Evolutionary conservation across 108 stramenopile genomes (phyloP), one percentile per base, ranked within the genome.

Genomic region (Cylindrotheca fusiformis): DNA sequence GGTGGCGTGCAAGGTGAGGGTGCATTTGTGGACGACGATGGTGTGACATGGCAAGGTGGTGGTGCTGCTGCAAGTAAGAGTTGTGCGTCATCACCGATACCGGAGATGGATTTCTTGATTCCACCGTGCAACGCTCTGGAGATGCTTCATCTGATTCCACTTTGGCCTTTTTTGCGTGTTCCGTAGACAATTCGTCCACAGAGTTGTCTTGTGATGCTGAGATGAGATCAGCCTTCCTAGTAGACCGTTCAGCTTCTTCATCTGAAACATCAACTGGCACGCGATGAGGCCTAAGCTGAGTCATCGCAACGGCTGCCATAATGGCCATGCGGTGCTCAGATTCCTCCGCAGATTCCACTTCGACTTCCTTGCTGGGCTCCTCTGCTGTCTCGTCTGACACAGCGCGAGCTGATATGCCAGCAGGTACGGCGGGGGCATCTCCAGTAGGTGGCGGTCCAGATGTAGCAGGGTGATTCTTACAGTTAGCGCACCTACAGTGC

Each of bases 221-320:
- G n/a, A n/a, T n/a, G n/a, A n/a, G n/a, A n/a, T n/a, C n/a, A 32
- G 29, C 29, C 10, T 50, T 44, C 6, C 4, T 8, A 23, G 41
- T 36, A 14, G 5, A 4, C 5, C 29, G 6, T 30, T 52, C 44
- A 3, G 6, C 31, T 22, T 28, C 32, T 10, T 6, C 53, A 24
- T 3, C 36, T 12, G 17, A 23, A 22, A 27, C 45, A 33, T 55
- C 44, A 5, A 2, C 54, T 14, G 48, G 50, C 5, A 53, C 44
- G 12, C 32, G 63, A 25, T 20, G 2, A 14, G 50, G 58, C 1
- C 19, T 17, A 2, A 81, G 59, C 49, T 83, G 75, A 14, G 81
- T 79, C 81, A 83, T 83, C 30, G 81, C 81, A 19, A 83, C 74
- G 5, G 81, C 81, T 17, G 81, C 81, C 69, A 83, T 83, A 20